Evolutionary conservation across 2,329 filamentous ascomycete genomes (phyloP).

Genomic region (Xylaria sp.): DNA sequence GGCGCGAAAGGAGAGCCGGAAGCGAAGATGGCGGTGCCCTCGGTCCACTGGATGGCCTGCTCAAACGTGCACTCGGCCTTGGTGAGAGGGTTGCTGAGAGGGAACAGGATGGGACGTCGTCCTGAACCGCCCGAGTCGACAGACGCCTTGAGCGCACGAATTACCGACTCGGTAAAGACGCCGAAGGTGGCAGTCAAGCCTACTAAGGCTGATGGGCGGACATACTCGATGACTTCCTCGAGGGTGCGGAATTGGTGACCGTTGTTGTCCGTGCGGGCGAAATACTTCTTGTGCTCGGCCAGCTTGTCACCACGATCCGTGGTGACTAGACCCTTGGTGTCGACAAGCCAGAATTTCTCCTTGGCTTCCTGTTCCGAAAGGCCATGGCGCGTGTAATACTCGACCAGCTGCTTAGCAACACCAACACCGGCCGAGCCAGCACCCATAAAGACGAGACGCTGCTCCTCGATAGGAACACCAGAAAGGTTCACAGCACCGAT

Average conservation of each 20-base stretch:
- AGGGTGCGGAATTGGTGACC: slow-evolving; percentile 76
- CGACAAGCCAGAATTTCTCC: slow-evolving; percentile 95
- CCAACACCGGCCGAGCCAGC: slow-evolving; percentile 94
- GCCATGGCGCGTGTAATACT: slow-evolving; percentile 93
- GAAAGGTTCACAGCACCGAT: slow-evolving; percentile 80
- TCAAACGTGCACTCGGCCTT: slow-evolving; percentile 99
- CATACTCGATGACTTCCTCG: slow-evolving; percentile 89
- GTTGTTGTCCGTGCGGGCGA: slow-evolving; percentile 65
- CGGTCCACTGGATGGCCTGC: slow-evolving; percentile 86
- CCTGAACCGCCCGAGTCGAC: slow-evolving; percentile 68
- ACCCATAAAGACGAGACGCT: slow-evolving; percentile 94
- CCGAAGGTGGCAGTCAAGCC: slow-evolving; percentile 93
- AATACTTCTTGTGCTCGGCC: slow-evolving; percentile 83
- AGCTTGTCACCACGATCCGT: slow-evolving; percentile 90
- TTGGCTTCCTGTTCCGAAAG: slow-evolving; percentile 85
- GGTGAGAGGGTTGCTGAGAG: slow-evolving; percentile 91
- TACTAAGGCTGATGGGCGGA: slow-evolving; percentile 92
- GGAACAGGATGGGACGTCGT: slow-evolving; percentile 88
- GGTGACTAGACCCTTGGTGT: slow-evolving; percentile 95
- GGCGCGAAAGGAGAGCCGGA: slow-evolving; percentile 90
- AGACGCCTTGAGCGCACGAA: slow-evolving; percentile 69
- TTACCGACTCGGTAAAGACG: slow-evolving; percentile 86
- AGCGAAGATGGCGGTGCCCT: slow-evolving; percentile 89
- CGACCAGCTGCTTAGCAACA: slow-evolving; percentile 96
- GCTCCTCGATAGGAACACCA: slow-evolving; percentile 82